A percentile compares a stretch with the other conserved stretches of the same genome.
Evolutionary conservation across 2,329 filamentous ascomycete species (phyloP).

Genomic region (Thielaviopsis musarum): DNA sequence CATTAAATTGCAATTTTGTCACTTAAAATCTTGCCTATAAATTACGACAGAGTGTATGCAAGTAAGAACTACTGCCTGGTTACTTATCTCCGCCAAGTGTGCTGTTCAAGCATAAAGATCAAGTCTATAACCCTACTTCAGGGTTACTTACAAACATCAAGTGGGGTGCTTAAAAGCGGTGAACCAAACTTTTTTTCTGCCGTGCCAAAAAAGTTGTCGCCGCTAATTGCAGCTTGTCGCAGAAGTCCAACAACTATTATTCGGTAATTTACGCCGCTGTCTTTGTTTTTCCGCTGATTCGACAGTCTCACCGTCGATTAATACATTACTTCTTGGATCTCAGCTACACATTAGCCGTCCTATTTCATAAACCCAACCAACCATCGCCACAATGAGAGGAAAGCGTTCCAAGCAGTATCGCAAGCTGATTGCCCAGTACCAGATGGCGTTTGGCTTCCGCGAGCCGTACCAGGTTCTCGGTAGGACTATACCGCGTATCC

Average conservation of each 20-base stretch:
- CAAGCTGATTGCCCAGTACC: constrained; percentile 90
- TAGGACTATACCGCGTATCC: constrained; percentile 20
- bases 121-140: neutral
- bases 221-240: neutral
- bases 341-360: neutral
- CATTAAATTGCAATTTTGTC: too few relatives aligned
- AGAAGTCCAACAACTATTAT: neutral
- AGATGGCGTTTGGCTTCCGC: constrained; percentile 74
- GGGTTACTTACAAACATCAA: neutral
- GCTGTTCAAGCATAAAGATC: neutral
- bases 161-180: constrained; percentile 7
- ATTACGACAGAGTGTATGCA: too few relatives aligned
- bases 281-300: neutral
- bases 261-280: neutral
- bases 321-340: neutral
- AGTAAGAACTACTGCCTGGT: too few relatives aligned
- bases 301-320: too few relatives aligned
- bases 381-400: constrained; percentile 25
- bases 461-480: constrained; percentile 83
- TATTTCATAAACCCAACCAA: neutral
- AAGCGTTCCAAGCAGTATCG: constrained; percentile 39
- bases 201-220: constrained; percentile 6
- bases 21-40: too few relatives aligned
- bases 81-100: too few relatives aligned
- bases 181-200: constrained; percentile 11